These are phyloP conservation scores for Scleroderma citrinum DNA, from an alignment of 768 basidiomycete species.

Conservation along the genomic window DNA sequence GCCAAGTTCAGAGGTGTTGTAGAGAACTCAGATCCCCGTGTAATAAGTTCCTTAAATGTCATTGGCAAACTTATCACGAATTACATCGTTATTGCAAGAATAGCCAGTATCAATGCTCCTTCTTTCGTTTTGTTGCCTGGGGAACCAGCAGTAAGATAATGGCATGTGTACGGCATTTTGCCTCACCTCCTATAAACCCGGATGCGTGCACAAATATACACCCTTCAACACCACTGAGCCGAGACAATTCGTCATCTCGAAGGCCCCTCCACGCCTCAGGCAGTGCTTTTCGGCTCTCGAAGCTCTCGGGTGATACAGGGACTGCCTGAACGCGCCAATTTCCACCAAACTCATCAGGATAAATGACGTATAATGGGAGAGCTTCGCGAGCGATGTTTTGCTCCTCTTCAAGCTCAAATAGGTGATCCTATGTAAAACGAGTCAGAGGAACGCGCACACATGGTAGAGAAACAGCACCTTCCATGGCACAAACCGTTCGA, in stretches of 20 bases:
- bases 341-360: slow-evolving; percentile 71
- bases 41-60: background rate
- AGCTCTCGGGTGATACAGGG: slow-evolving; percentile 73
- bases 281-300: slow-evolving; percentile 85
- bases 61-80: background rate
- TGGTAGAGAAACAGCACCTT: slow-evolving; percentile 47
- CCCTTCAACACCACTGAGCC: slow-evolving; percentile 68
- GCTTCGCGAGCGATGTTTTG: slow-evolving; percentile 37
- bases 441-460: background rate
- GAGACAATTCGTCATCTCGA: slow-evolving; percentile 75
- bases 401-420: slow-evolving; percentile 79
- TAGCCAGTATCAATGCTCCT: slow-evolving; percentile 78
- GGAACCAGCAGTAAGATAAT: slow-evolving; percentile 1
- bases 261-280: slow-evolving; percentile 93
- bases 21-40: background rate
- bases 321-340: slow-evolving; percentile 95
- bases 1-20: too few relatives aligned
- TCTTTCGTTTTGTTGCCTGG: slow-evolving; percentile 86
- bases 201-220: slow-evolving; percentile 93
- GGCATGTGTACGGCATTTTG: background rate
- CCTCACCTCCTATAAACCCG: slow-evolving; percentile 90
- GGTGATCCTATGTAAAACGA: slow-evolving; percentile 60
- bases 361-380: slow-evolving; percentile 78
- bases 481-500: slow-evolving; percentile 82
- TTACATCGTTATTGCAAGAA: slow-evolving; percentile 47